Evolutionary conservation across 345 rosid genomes (phyloP).

Genomic region (Eucalyptus tenuipes): DNA sequence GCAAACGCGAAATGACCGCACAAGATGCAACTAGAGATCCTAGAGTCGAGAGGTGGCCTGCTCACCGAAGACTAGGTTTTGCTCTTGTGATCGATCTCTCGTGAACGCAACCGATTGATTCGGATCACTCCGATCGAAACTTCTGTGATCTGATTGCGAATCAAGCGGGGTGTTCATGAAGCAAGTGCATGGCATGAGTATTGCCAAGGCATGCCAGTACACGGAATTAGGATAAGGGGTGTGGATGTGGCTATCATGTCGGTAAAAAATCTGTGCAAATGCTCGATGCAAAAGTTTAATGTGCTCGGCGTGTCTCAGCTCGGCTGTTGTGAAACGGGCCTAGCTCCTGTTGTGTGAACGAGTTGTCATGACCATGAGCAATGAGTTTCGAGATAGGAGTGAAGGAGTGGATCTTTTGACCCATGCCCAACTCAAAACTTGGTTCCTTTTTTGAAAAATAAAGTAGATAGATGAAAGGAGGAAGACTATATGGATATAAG

Average conservation of each 20-base stretch:
- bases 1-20: neutral
- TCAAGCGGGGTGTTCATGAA: neutral
- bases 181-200: neutral
- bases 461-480: neutral
- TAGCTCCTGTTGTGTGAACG: neutral
- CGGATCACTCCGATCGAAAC: neutral
- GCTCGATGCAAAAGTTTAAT: too few species aligned
- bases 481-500: neutral
- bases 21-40: neutral
- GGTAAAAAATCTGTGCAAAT: neutral
- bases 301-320: too few species aligned
- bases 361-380: neutral
- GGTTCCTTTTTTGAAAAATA: too few species aligned
- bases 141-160: neutral
- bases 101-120: neutral
- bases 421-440: neutral
- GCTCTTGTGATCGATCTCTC: neutral
- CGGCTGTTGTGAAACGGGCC: neutral
- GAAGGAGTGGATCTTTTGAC: neutral
- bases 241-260: neutral
- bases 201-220: fast-evolving
- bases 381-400: neutral
- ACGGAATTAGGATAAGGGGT: neutral
- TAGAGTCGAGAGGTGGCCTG: neutral
- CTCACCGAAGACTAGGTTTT: neutral